Conservation (phyloP, 2,329 filamentous ascomycete genomes). For the Pezicula carpinea region DNA sequence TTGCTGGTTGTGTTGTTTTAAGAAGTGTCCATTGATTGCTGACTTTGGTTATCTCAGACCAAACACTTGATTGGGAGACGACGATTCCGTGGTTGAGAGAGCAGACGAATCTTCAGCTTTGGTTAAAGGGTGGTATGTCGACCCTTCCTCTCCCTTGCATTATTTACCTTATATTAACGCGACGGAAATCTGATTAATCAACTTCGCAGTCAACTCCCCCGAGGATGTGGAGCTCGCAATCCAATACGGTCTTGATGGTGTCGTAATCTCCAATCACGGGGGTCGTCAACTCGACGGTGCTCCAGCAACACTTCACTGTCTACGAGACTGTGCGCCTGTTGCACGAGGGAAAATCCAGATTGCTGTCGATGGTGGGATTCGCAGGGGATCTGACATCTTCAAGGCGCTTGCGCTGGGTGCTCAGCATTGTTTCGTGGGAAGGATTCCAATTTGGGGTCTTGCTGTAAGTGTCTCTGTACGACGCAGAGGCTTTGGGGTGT, state of each 20-base stretch:
- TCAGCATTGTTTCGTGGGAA: conserved; percentile 47
- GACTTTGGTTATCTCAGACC: conserved; percentile 30
- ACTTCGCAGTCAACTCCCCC: conserved; percentile 41
- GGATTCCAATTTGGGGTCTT: conserved; percentile 51
- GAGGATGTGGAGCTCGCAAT: conserved; percentile 41
- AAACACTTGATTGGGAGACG: conserved; percentile 41
- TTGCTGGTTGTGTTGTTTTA: not conserved
- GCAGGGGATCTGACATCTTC: conserved; percentile 51
- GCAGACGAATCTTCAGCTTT: conserved; percentile 42
- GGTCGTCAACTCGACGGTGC: conserved; percentile 51
- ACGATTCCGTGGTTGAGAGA: conserved; percentile 45
- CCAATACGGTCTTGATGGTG: conserved; percentile 38
- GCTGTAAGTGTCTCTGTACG: not conserved
- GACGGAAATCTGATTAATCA: too few species aligned
- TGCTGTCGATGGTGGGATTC: conserved; percentile 53
- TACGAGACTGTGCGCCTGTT: conserved; percentile 47
- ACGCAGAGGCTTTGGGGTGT: not conserved
- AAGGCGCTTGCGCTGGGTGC: conserved; percentile 50
- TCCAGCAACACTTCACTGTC: conserved; percentile 45
- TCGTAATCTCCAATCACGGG: conserved; percentile 55
- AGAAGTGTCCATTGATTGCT: not conserved
- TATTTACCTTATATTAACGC: conserved; percentile 50
- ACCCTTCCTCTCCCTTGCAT: not conserved
- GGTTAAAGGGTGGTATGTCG: conserved; percentile 30
- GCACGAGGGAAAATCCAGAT: conserved; percentile 55